Evolutionary conservation across 345 rosid species (phyloP).

Genomic region (Pistacia integerrima): DNA sequence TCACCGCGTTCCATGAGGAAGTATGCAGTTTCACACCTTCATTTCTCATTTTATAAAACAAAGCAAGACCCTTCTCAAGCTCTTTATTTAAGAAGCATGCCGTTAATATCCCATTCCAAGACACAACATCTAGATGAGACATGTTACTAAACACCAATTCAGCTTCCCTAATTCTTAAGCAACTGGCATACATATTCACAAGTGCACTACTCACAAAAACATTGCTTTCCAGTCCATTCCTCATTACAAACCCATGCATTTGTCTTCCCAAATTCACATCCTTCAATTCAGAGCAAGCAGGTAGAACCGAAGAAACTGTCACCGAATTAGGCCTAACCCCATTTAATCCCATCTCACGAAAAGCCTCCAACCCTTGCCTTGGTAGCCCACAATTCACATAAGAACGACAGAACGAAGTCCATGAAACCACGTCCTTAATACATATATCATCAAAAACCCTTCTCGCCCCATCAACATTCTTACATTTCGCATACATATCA

Average conservation of each 20-base stretch:
- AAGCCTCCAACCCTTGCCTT: slow-evolving; percentile 13
- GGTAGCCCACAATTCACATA: slow-evolving; percentile 26
- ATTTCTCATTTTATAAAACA: slow-evolving; percentile 30
- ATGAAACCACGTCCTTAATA: slow-evolving; percentile 30
- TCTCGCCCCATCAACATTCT: slow-evolving; percentile 20
- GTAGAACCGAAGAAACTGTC: slow-evolving; percentile 28
- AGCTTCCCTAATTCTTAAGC: slow-evolving; percentile 22
- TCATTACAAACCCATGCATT: slow-evolving; percentile 30
- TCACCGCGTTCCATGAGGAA: slow-evolving; percentile 44
- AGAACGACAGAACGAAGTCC: slow-evolving; percentile 32
- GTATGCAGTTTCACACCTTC: slow-evolving; percentile 16
- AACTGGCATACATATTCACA: slow-evolving; percentile 37
- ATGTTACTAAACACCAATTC: slow-evolving; percentile 23
- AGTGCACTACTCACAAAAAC: slow-evolving; percentile 30
- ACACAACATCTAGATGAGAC: slow-evolving; percentile 23
- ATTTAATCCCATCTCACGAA: slow-evolving; percentile 23
- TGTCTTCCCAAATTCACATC: slow-evolving; percentile 25
- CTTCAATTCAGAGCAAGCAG: slow-evolving; percentile 26
- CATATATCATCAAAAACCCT: slow-evolving; percentile 23
- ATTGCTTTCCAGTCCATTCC: slow-evolving; percentile 27
- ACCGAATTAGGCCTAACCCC: slow-evolving; percentile 29
- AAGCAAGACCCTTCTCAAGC: slow-evolving; percentile 27
- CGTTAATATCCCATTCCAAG: slow-evolving; percentile 34
- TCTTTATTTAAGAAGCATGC: slow-evolving; percentile 28
- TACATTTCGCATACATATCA: slow-evolving; percentile 36